Evolutionary conservation across 139 green algal species (phyloP), one percentile per base, ranked within the genome.

Genomic region (Haematococcus sp.): DNA sequence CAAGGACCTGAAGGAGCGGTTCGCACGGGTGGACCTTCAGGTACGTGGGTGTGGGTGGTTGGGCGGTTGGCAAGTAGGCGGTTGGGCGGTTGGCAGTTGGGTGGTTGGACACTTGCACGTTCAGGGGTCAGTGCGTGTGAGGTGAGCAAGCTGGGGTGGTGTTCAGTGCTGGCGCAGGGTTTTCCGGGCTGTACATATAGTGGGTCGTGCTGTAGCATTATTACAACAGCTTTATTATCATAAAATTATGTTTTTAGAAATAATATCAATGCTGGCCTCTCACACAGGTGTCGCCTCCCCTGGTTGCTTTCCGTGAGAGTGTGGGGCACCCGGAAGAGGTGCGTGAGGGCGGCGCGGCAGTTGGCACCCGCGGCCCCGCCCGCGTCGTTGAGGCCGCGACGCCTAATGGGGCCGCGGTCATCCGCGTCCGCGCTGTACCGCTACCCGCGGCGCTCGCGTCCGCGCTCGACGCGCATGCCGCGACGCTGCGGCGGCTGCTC

Each of bases 251-350:
- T n/a, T n/a, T n/a, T n/a, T n/a, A n/a, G n/a, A n/a, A n/a, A n/a
- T n/a, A n/a, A n/a, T n/a, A n/a, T n/a, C n/a, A n/a, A n/a, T n/a
- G n/a, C n/a, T n/a, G n/a, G n/a, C n/a, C n/a, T n/a, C n/a, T n/a
- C 33, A 16, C 5, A 9, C 66, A 88, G 40, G 95, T 98, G 52
- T 98, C 94, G 11, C 83, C 90, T 0, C 96, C 96, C 0, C 87
- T 99, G 54, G 93, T 98, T 3, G 89, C 90, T 0, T 99, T 99
- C 81, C 78, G 87, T 19, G 94, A 98, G 84, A 90, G 83, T 13
- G 82, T 98, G 1, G 74, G 84, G 33, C 79, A 81, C n/a, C 46
- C 68, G 17, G 32, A 76, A 16, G 86, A 88, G 40, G 76, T 56
- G 7, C 19, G 31, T 9, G 69, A 44, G 1, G 28, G 64, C 23